Evolutionary conservation across 2,329 filamentous ascomycete genomes (phyloP).

Genomic region (Neonectria faginata): DNA sequence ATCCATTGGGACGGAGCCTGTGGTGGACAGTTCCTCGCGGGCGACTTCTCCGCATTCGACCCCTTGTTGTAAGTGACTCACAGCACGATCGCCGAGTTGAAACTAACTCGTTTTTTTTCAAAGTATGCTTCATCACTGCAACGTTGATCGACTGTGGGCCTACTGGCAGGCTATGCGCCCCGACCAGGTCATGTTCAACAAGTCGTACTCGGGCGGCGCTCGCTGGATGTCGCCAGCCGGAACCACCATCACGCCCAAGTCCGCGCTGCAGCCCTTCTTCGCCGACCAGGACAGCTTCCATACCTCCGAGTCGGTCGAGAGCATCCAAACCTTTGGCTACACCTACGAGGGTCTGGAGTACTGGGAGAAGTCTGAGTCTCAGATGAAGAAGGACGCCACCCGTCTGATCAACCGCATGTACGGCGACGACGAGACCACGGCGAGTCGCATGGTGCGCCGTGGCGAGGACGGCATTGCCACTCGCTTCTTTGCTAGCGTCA

Average conservation of each 20-base stretch:
- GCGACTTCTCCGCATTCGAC: conserved; percentile 59
- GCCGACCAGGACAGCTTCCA: conserved; percentile 53
- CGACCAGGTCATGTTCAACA: conserved; percentile 49
- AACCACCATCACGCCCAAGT: conserved; percentile 56
- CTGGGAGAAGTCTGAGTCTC: conserved; percentile 47
- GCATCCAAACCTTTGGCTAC: conserved; percentile 54
- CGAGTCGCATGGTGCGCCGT: conserved; percentile 25
- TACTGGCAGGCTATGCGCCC: conserved; percentile 61
- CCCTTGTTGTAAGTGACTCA: conserved; percentile 55
- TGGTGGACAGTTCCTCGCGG: conserved; percentile 55
- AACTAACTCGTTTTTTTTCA: neutral
- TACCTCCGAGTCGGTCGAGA: conserved; percentile 53
- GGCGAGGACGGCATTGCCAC: conserved; percentile 34
- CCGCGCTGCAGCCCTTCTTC: conserved; percentile 64
- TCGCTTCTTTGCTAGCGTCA: conserved; percentile 52
- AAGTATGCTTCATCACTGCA: conserved; percentile 63
- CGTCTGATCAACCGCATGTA: conserved; percentile 52
- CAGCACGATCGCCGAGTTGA: no score
- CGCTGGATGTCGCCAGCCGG: conserved; percentile 57
- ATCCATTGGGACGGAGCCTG: conserved; percentile 57
- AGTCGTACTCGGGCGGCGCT: conserved; percentile 50
- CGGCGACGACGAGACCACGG: conserved; percentile 26
- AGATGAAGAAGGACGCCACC: conserved; percentile 49
- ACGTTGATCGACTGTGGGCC: conserved; percentile 74
- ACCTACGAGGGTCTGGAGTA: conserved; percentile 54